phyloP scores from a whole-genome alignment of 495 filamentous ascomycete genomes.

The Oidiodendron maius region DNA sequence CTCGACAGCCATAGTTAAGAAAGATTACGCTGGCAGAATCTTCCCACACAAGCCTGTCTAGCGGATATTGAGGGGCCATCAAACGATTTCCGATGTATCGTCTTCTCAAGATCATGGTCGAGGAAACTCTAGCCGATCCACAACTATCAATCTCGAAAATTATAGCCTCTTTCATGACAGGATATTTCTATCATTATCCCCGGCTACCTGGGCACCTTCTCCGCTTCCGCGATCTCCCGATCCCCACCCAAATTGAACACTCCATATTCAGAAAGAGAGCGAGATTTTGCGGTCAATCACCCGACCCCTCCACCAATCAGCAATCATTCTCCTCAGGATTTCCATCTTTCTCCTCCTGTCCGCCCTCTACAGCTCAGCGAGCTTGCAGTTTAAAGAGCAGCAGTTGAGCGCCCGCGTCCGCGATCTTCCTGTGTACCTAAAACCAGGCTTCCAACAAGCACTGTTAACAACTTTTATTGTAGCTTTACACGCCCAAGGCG shows the following conservation, averaged over 20 bases:
- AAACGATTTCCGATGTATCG: background rate
- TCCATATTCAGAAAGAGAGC: background rate
- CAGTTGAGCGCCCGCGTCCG: background rate
- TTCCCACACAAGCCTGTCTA: background rate
- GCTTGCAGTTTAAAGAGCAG: background rate
- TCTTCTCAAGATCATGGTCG: background rate
- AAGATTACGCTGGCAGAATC: background rate
- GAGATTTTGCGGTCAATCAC: background rate
- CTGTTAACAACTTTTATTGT: background rate
- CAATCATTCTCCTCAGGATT: background rate
- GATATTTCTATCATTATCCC: background rate
- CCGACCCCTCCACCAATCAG: background rate
- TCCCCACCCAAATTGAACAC: background rate
- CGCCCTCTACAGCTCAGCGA: background rate
- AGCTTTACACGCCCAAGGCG: background rate
- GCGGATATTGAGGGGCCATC: slow-evolving; percentile 1
- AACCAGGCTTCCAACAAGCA: background rate
- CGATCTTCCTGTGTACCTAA: background rate
- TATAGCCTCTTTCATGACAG: background rate
- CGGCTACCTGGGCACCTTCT: background rate
- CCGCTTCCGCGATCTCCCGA: background rate
- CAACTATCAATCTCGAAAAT: background rate
- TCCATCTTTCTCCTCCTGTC: background rate
- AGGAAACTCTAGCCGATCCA: background rate
- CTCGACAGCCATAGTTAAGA: slow-evolving; percentile 1